Evolutionary conservation across 2,329 filamentous ascomycete genomes (phyloP).

Genomic region (Alternaria sp.): DNA sequence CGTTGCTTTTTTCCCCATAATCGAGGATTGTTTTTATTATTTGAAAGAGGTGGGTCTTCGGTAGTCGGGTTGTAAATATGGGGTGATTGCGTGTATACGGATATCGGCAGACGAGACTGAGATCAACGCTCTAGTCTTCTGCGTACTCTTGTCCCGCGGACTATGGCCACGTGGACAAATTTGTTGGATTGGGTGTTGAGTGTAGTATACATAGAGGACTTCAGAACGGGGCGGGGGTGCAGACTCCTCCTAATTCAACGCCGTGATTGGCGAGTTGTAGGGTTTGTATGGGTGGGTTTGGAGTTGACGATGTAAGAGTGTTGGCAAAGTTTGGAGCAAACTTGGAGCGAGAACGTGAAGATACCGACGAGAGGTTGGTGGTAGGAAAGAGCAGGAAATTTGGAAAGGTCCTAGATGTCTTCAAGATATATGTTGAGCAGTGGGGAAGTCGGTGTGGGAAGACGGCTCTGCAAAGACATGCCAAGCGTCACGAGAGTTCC

Average conservation of each 20-base stretch:
- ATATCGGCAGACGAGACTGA: conserved; percentile 1
- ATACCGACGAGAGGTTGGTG: background rate
- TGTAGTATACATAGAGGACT: conserved; percentile 35
- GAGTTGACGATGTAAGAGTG: conserved; percentile 4
- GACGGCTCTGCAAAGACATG: conserved; percentile 3
- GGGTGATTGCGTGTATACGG: background rate
- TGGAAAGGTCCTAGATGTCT: background rate
- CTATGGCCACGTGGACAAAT: conserved; percentile 31
- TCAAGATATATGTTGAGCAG: conserved; percentile 1
- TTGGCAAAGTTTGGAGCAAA: conserved; percentile 1
- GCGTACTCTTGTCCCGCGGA: conserved; percentile 29
- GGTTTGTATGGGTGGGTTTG: background rate
- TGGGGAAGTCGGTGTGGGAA: conserved; percentile 8
- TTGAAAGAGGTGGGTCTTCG: background rate
- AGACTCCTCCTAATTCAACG: conserved; percentile 39
- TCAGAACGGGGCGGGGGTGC: conserved; percentile 40
- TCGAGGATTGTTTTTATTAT: background rate
- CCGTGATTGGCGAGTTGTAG: conserved; percentile 35
- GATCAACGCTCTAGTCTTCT: conserved; percentile 26
- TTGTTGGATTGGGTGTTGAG: conserved; percentile 27
- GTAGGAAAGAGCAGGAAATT: background rate
- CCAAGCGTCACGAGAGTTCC: conserved; percentile 7
- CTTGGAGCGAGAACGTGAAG: background rate
- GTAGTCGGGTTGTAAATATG: background rate
- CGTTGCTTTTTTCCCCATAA: conserved; percentile 34